Conservation (phyloP, 2,329 filamentous ascomycete genomes). For the Trichoderma koningii region DNA sequence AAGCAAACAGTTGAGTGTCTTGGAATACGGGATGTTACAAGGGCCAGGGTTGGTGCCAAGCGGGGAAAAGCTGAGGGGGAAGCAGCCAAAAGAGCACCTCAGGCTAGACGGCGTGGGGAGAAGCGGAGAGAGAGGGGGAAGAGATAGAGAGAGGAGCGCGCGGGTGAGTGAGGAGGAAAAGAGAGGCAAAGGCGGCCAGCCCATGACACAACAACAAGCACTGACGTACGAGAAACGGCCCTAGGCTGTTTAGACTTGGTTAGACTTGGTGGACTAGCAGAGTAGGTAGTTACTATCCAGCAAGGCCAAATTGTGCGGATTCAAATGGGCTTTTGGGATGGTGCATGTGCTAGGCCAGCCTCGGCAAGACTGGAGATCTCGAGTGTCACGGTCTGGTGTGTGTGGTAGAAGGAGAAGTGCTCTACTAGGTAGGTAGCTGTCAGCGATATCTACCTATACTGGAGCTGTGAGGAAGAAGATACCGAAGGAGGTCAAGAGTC, state of each 20-base stretch:
- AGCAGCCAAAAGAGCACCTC: not conserved
- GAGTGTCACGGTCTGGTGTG: conserved; percentile 1
- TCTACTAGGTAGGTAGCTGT: not conserved
- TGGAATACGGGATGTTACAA: conserved; percentile 7
- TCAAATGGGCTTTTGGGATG: not conserved
- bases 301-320: not conserved
- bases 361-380: conserved; percentile 19
- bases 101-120: conserved; percentile 14
- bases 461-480: too few species aligned
- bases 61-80: conserved; percentile 11
- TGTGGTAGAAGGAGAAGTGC: not conserved
- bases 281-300: too few species aligned
- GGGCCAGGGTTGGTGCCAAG: not conserved
- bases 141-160: not conserved
- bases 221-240: not conserved
- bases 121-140: conserved; percentile 25
- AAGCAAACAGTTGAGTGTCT: conserved; percentile 2
- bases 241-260: not conserved
- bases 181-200: conserved; percentile 1
- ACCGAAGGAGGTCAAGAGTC: too few species aligned
- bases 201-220: conserved; percentile 17
- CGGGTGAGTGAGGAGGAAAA: conserved; percentile 1
- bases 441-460: too few species aligned
- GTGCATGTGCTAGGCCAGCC: conserved; percentile 21
- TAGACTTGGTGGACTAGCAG: not conserved